A percentile compares a stretch with the other conserved stretches of the same genome.
Evolutionary conservation across 257 asterid genomes (phyloP).

Genomic region (Solanum bulbocastanum): DNA sequence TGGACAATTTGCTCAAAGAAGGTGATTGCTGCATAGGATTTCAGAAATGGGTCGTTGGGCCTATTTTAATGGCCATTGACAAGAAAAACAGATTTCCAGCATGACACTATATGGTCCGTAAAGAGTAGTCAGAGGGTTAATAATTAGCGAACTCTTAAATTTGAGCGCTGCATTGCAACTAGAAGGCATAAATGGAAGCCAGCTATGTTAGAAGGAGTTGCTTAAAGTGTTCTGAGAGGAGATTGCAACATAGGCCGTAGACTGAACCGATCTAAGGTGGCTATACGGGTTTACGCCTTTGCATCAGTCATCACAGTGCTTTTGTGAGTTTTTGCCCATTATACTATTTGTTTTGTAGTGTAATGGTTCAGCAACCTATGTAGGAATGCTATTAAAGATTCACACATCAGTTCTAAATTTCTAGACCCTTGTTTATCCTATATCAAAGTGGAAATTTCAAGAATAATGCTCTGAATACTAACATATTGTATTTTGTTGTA

Average conservation of each 20-base stretch:
- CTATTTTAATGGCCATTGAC: conserved; percentile 69
- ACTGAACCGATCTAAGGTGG: background rate
- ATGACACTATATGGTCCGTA: conserved; percentile 81
- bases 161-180: background rate
- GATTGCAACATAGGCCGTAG: background rate
- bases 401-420: background rate
- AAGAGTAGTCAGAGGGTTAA: conserved; percentile 88
- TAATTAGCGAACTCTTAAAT: conserved; percentile 26
- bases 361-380: background rate
- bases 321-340: background rate
- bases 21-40: conserved; percentile 86
- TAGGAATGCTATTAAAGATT: background rate
- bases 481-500: background rate
- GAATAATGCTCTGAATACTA: background rate
- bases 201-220: background rate
- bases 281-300: background rate
- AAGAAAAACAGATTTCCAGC: conserved; percentile 73
- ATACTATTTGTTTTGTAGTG: background rate
- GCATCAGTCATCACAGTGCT: background rate
- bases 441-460: background rate
- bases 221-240: background rate
- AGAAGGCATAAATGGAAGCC: background rate
- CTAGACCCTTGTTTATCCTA: background rate
- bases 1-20: conserved; percentile 83
- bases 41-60: conserved; percentile 57